phyloP scores from a whole-genome alignment of 371 early-diverging fungal genomes.

The Funneliformis caledonium region DNA sequence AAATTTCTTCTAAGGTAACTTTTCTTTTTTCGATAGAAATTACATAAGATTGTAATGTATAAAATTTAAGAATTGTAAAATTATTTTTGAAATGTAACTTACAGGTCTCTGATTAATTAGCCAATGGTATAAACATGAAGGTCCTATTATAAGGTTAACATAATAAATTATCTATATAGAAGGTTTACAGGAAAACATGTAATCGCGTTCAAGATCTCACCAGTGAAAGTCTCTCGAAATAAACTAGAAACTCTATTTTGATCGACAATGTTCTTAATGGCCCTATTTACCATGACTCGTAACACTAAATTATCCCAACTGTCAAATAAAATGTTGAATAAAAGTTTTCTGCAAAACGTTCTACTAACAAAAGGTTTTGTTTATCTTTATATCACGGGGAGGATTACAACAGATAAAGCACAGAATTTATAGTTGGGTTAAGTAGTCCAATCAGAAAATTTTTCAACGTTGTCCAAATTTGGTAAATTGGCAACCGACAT shows the following conservation, averaged over 20 bases:
- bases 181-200: not conserved
- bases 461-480: not conserved
- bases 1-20: conserved; percentile 34
- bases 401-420: not conserved
- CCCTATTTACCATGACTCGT: conserved; percentile 20
- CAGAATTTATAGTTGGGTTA: no score
- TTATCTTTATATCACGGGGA: not conserved
- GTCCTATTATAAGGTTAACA: conserved; percentile 2
- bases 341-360: not conserved
- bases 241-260: conserved; percentile 10
- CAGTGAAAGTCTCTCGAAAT: conserved; percentile 37
- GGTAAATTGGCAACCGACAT: not conserved
- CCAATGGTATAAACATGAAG: conserved; percentile 35
- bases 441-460: not conserved
- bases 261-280: conserved; percentile 23
- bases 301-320: not conserved
- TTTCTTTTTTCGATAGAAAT: not conserved
- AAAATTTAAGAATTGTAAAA: not conserved
- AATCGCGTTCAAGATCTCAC: conserved; percentile 7
- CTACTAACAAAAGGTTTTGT: not conserved
- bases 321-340: not conserved
- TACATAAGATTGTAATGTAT: not conserved
- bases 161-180: no score
- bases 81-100: not conserved
- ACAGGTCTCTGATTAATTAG: conserved; percentile 21